These are phyloP conservation scores for Monilinia vaccinii-corymbosi DNA, from an alignment of 2,329 filamentous ascomycete species.

Conservation along the genomic window DNA sequence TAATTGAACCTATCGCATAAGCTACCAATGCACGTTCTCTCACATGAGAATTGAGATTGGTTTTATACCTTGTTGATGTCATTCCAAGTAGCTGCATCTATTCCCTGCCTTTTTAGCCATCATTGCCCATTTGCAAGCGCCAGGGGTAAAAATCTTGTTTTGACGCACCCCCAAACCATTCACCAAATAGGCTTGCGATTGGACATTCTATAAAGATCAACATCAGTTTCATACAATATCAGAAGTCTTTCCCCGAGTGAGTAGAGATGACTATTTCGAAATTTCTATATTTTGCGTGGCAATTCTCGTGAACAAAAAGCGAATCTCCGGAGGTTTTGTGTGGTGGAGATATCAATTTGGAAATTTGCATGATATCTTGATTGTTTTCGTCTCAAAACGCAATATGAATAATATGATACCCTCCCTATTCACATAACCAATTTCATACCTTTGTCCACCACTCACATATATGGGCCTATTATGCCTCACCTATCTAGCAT, in stretches of 20 bases:
- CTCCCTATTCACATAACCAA: not conserved
- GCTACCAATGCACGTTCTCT: not conserved
- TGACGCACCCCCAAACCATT: not conserved
- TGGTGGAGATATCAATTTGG: not conserved
- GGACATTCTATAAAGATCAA: not conserved
- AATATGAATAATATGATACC: not conserved
- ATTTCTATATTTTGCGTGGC: not conserved
- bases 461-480: not conserved
- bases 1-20: slow-evolving; percentile 10
- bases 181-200: not conserved
- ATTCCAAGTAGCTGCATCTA: not conserved
- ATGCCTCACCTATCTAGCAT: not conserved
- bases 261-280: not conserved
- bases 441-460: not conserved
- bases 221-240: not conserved
- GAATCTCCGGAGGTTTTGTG: not conserved
- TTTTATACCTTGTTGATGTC: not conserved
- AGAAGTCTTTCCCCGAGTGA: not conserved
- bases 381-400: not conserved
- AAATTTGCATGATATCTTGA: not conserved
- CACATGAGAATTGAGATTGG: not conserved
- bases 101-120: slow-evolving; percentile 1
- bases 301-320: not conserved
- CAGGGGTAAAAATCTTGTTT: slow-evolving; percentile 13
- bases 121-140: slow-evolving; percentile 10